These are phyloP conservation scores for Euphorbia lathyris DNA, from an alignment of 345 rosid genomes.

Conservation along the genomic window DNA sequence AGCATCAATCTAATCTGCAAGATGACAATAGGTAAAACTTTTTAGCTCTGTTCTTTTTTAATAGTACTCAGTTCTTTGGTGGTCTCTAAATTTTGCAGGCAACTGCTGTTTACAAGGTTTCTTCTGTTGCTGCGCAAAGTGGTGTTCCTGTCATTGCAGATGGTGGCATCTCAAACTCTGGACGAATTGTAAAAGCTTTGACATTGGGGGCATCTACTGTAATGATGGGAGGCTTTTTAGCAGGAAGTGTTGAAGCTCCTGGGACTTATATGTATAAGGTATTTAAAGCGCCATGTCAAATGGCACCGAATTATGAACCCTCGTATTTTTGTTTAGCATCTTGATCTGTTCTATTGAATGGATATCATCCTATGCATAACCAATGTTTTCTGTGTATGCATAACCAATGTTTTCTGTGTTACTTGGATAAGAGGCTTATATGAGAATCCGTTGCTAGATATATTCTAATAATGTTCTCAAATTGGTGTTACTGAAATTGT, in stretches of 20 bases:
- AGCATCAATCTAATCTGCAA: background rate
- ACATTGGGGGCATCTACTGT: constrained; percentile 89
- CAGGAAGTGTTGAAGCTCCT: constrained; percentile 91
- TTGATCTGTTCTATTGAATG: background rate
- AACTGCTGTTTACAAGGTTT: constrained; percentile 92
- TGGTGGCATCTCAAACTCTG: constrained; percentile 95
- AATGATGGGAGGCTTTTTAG: constrained; percentile 97
- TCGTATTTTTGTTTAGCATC: background rate
- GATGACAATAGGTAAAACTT: background rate
- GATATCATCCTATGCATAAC: too few species aligned
- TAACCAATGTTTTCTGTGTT: too few species aligned
- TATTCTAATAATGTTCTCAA: too few species aligned
- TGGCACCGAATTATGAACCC: background rate
- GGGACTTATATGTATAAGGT: constrained; percentile 70
- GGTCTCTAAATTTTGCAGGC: constrained; percentile 48
- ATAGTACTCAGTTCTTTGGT: background rate
- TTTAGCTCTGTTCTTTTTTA: background rate
- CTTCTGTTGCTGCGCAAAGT: constrained; percentile 63
- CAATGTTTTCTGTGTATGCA: too few species aligned
- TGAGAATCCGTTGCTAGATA: too few species aligned
- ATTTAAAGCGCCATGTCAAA: background rate
- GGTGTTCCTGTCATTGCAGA: constrained; percentile 90
- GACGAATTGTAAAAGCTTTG: constrained; percentile 92
- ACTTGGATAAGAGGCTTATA: background rate
- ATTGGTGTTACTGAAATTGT: too few species aligned